Base-by-base conservation (phyloP, 129 eudicot genomes). In the Flaveria brownii region DNA sequence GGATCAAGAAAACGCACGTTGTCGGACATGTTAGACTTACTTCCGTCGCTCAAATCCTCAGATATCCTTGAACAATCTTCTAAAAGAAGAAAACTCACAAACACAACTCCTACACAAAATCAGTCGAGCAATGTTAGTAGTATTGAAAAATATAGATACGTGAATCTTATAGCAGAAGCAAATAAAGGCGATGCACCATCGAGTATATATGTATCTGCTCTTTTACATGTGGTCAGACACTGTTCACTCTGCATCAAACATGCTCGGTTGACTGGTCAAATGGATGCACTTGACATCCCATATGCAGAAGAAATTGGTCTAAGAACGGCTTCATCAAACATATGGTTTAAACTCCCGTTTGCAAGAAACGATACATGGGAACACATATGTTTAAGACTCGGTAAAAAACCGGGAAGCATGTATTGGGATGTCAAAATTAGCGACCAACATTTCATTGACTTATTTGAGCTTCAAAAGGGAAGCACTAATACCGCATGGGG, bases 381-480 rank as follows among this genome's bases (percentile, higher is more conserved):
- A 69, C 80, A 85, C 73, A 88, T 91, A 68, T 95, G 97, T 75
- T 84, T 95, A 77, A 86, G 95, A 59, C 85, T 95, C 56, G 99
- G 99, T 9, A 82, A 83, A 68, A 82, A 83, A 64, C 97, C 95
- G 18, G 99, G 97, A 80, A 91, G 97, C 84, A 84, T 91, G 97
- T 87, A 86, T 81, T 95, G 99, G 99, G 99, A 95, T 86, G 99
- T 95, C 5, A 95, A 91, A 79, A 89, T 95, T 36, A 82, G 72
- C 51, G 99, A 95, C 75, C 91, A 90, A 42, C 99, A 95, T 75
- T 95, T 89, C 63, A 78, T 86, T 74, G 99, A 95, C 76, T 82
- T 95, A 86, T 95, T 88, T 87, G 99, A 95, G 83, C 97, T 95
- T 85, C 96, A 91, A 68, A 95, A 91, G 76, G 99, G 97, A 26